Evolutionary conservation across 805 yeast genomes (phyloP).

Genomic region (Limtongozyma cylindracea): DNA sequence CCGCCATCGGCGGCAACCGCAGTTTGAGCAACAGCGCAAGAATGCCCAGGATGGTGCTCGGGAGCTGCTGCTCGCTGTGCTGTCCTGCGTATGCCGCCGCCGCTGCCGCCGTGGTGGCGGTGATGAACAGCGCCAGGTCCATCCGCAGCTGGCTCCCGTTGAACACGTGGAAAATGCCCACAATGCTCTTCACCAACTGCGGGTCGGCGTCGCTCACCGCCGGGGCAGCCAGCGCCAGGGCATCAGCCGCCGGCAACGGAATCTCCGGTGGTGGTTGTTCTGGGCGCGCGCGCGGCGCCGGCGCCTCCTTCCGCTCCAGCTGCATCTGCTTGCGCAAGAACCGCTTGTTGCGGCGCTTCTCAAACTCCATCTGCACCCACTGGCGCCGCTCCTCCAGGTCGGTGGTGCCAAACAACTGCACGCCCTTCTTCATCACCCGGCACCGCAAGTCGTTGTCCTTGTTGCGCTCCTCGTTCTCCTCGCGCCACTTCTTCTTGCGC

Average conservation of each 20-base stretch:
- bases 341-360: slow-evolving; percentile 34
- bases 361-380: slow-evolving; percentile 63
- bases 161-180: slow-evolving; percentile 1
- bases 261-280: slow-evolving; percentile 2
- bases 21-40: too few species aligned
- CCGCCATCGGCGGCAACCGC: too few species aligned
- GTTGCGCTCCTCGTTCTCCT: slow-evolving; percentile 52
- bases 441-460: slow-evolving; percentile 72
- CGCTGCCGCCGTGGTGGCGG: too few species aligned
- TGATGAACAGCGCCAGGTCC: too few species aligned
- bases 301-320: slow-evolving; percentile 12
- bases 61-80: too few species aligned
- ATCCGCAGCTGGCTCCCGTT: too few species aligned
- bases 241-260: slow-evolving; percentile 2
- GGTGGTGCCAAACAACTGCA: slow-evolving; percentile 34
- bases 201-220: slow-evolving; percentile 3
- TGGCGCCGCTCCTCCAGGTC: slow-evolving; percentile 21
- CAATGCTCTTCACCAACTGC: slow-evolving; percentile 4
- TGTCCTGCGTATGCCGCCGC: too few species aligned
- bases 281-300: slow-evolving; percentile 1
- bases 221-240: slow-evolving; percentile 1
- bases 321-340: slow-evolving; percentile 5
- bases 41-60: too few species aligned
- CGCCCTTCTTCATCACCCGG: slow-evolving; percentile 54
- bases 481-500: slow-evolving; percentile 68